A percentile compares a stretch with the other conserved stretches of the same genome.
Conservation (phyloP, 169 alveolate genomes). For the Eimeria tenella region DNA sequence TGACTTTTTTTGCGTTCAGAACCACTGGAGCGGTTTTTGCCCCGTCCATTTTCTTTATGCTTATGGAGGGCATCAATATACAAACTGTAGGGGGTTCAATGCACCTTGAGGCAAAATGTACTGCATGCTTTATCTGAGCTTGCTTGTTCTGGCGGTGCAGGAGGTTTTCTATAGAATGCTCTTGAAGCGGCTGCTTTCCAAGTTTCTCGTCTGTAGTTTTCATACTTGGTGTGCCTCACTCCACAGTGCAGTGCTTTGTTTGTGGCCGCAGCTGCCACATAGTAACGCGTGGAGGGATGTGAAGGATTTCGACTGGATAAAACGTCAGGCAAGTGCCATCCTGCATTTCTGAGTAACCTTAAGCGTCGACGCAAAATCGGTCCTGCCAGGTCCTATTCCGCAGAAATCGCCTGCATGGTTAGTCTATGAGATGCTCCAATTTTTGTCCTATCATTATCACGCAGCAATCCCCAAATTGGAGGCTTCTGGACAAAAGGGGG, state of each 20-base stretch:
- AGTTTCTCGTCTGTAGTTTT: too few species aligned
- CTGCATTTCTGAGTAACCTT: neutral
- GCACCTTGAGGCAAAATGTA: neutral
- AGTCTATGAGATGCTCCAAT: too few species aligned
- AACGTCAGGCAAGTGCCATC: conserved; percentile 24
- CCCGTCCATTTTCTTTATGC: neutral
- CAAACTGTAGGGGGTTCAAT: neutral
- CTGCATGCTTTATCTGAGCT: neutral
- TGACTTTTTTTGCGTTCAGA: neutral
- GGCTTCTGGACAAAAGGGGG: neutral
- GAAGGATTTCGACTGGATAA: conserved; percentile 25
- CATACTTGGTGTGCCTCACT: too few species aligned
- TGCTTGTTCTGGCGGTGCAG: neutral
- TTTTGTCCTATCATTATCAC: too few species aligned
- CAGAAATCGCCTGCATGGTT: too few species aligned
- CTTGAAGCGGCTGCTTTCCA: too few species aligned
- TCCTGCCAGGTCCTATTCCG: too few species aligned
- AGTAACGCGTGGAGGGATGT: neutral
- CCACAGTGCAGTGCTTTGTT: neutral
- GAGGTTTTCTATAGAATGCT: neutral
- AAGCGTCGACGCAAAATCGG: neutral
- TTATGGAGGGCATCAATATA: neutral
- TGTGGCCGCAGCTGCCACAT: neutral
- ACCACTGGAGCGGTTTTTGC: conserved; percentile 25
- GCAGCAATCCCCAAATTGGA: conserved; percentile 40